Percentiles rank a stretch among this genome's conserved stretches.
Conservation (phyloP, 2,329 filamentous ascomycete species). For the Colletotrichum brevisporum region DNA sequence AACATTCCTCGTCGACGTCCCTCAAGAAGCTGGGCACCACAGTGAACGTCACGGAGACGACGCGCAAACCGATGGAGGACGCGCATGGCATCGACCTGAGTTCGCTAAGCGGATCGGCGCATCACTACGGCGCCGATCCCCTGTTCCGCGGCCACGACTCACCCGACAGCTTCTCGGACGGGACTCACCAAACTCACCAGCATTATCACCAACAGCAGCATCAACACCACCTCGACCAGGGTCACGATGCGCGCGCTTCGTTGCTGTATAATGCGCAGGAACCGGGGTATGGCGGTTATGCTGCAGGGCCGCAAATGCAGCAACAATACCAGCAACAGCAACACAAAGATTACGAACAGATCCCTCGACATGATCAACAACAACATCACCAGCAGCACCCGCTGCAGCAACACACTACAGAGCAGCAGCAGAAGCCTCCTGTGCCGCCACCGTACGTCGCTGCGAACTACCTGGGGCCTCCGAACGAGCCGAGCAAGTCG, state of each 20-base stretch:
- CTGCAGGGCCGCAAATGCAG: neutral
- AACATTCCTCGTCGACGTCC: conserved; percentile 4
- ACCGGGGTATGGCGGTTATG: neutral
- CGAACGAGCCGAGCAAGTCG: conserved; percentile 3
- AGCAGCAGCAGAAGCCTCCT: conserved; percentile 14
- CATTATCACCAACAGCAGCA: neutral
- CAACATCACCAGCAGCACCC: neutral
- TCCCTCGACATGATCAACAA: neutral
- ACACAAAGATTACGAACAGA: neutral
- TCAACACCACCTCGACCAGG: conserved; percentile 6
- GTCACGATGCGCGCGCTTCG: conserved; percentile 24
- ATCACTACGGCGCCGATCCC: conserved; percentile 21
- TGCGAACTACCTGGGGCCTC: neutral
- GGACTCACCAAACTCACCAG: neutral
- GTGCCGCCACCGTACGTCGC: conserved; percentile 17
- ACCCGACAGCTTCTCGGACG: neutral
- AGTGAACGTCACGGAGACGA: conserved; percentile 19
- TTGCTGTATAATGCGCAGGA: conserved; percentile 33
- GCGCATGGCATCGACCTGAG: conserved; percentile 36
- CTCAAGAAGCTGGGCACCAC: conserved; percentile 15
- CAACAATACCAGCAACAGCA: conserved; percentile 10
- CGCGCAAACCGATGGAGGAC: conserved; percentile 25
- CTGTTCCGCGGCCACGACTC: conserved; percentile 17
- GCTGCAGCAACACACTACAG: neutral
- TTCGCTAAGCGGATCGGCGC: conserved; percentile 36